Base-by-base conservation (phyloP, 148 eudicot species). In the Vaccinium darrowii region DNA sequence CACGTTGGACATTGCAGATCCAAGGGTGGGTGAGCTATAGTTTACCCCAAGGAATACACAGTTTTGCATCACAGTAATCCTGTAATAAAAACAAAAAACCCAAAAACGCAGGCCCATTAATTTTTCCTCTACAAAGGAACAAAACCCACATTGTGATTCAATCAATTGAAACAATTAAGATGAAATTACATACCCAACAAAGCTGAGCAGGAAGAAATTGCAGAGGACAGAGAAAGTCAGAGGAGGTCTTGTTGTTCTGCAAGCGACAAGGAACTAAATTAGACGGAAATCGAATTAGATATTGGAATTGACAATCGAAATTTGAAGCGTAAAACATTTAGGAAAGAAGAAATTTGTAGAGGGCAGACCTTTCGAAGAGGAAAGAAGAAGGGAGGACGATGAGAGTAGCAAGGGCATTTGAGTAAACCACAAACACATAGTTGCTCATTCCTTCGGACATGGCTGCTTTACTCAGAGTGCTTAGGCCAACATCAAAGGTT, bases 21-120 rank as follows among this genome's bases (percentile, higher is more conserved):
- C 89, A 43, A 91, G 90, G 10, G 92, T 91, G 80, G 93, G 93
- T 47, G 93, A 91, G 90, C 92, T 90, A 74, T 86, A 89, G 52
- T 78, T 85, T 80, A 91, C 71, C 69, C 93, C 93, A 33, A 90
- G 89, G 53, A 86, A 86, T 52, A 86, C 91, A 82, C 91, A 86
- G 84, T 90, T 86, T 76, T 90, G 91, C 87, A 87, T 76, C 58
- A 88, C 62, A 25, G 90, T 88, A 54, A n/a, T n/a, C n/a, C n/a
- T n/a, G n/a, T n/a, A n/a, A n/a, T n/a, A n/a, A n/a, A 49, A 49
- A 7, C 7, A n/a, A n/a, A n/a, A 49, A 49, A 7, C 7, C 8
- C 3, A 12, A 27, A 25, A 79, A 33, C 7, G 60, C 15, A 54
- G 1, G 69, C n/a, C 72, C 53, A 13, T 82, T 33, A 84, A 83